A percentile compares a stretch with the other conserved stretches of the same genome.
Conservation (phyloP, 805 yeast genomes). For the Tetrapisispora taiwanensis region DNA sequence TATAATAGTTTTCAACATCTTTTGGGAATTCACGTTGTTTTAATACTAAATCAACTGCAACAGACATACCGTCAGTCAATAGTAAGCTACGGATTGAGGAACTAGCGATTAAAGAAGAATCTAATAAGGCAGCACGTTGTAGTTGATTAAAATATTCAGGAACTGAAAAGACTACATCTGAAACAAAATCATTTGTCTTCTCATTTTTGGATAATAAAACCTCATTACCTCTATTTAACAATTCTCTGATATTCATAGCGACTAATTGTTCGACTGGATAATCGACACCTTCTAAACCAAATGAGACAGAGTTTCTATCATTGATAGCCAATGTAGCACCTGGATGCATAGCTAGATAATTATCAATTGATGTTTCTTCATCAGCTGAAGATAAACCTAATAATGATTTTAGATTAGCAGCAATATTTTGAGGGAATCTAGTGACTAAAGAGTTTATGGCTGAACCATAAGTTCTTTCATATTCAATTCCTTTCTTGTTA, state of each 20-base stretch:
- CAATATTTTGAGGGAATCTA: conserved; percentile 62
- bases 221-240: conserved; percentile 52
- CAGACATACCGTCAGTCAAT: conserved; percentile 85
- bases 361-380: conserved; percentile 34
- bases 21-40: conserved; percentile 18
- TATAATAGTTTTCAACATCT: conserved; percentile 42
- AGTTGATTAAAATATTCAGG: conserved; percentile 60
- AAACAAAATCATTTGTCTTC: conserved; percentile 34
- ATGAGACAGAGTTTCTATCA: conserved; percentile 47
- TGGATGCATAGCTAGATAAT: conserved; percentile 46
- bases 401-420: conserved; percentile 57
- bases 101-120: conserved; percentile 53
- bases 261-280: conserved; percentile 66
- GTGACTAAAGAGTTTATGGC: conserved; percentile 60
- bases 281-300: conserved; percentile 38
- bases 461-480: conserved; percentile 72
- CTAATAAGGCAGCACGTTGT: conserved; percentile 62
- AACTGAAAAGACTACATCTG: conserved; percentile 53
- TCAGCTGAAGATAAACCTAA: conserved; percentile 43
- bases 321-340: conserved; percentile 42
- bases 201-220: conserved; percentile 43
- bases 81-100: conserved; percentile 50
- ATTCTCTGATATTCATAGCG: conserved; percentile 71
- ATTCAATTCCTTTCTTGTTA: conserved; percentile 12
- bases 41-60: conserved; percentile 69